These are phyloP conservation scores for Hordeum pubiflorum DNA, from an alignment of 202 grass and related monocot species.

Conservation along the genomic window DNA sequence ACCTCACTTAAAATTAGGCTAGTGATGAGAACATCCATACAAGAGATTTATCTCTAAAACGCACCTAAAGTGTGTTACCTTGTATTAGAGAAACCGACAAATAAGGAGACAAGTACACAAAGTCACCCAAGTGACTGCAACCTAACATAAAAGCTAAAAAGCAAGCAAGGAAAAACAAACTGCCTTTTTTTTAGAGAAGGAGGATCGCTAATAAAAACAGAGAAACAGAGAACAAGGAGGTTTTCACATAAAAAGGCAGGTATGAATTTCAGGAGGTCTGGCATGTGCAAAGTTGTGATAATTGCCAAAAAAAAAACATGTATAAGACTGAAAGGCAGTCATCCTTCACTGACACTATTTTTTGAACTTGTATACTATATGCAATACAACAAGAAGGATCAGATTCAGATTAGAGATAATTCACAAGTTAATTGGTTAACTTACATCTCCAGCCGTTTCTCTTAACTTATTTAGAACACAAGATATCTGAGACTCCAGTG, in stretches of 20 bases:
- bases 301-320: background rate
- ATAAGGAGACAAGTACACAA: background rate
- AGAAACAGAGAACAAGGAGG: background rate
- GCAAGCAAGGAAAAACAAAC: background rate
- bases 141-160: background rate
- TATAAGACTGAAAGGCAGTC: background rate
- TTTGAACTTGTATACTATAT: slow-evolving; percentile 2
- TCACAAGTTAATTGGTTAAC: slow-evolving; percentile 2
- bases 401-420: background rate
- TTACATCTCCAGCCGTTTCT: slow-evolving; percentile 63
- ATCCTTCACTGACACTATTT: slow-evolving; percentile 1
- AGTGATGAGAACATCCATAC: background rate
- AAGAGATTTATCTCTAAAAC: background rate
- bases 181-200: too few species aligned
- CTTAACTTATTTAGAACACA: slow-evolving; percentile 69
- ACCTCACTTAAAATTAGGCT: background rate
- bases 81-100: background rate
- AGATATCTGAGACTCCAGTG: slow-evolving; percentile 68
- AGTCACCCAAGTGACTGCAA: background rate
- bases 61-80: background rate
- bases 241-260: background rate
- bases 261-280: background rate
- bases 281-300: background rate
- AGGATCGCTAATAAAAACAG: background rate
- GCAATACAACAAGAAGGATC: background rate